These are phyloP conservation scores for Orbilia oligospora DNA, from an alignment of 2,329 filamentous ascomycete species.

Conservation along the genomic window DNA sequence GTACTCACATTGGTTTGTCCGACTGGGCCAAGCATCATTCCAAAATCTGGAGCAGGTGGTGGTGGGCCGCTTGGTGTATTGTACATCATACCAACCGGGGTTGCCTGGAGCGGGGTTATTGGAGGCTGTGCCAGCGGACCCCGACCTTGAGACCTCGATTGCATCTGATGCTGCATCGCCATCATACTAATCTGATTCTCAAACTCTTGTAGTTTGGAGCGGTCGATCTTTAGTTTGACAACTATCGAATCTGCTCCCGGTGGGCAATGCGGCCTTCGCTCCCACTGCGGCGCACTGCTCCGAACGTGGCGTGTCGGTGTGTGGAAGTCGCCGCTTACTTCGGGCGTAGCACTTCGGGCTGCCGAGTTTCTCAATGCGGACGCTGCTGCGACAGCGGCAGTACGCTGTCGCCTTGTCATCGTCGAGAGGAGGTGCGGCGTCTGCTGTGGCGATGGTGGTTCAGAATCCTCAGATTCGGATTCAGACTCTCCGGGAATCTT, in stretches of 20 bases:
- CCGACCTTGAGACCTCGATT: slow-evolving; percentile 27
- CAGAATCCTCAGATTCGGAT: slow-evolving; percentile 85
- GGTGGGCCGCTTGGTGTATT: slow-evolving; percentile 50
- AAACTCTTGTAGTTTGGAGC: slow-evolving; percentile 79
- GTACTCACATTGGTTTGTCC: slow-evolving; percentile 49
- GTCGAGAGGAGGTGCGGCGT: slow-evolving; percentile 61
- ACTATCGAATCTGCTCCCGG: slow-evolving; percentile 72
- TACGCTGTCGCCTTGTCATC: slow-evolving; percentile 63
- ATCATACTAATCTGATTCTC: slow-evolving; percentile 72
- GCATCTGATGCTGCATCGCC: slow-evolving; percentile 41
- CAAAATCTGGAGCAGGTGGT: slow-evolving; percentile 45
- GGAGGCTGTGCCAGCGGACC: slow-evolving; percentile 19
- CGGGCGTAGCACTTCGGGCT: slow-evolving; percentile 89
- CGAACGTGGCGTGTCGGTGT: slow-evolving; percentile 46
- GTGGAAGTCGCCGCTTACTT: slow-evolving; percentile 68
- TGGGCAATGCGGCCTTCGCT: slow-evolving; percentile 62
- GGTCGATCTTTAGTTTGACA: slow-evolving; percentile 81
- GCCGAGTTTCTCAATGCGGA: slow-evolving; percentile 77
- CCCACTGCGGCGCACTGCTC: slow-evolving; percentile 34
- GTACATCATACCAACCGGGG: slow-evolving; percentile 56
- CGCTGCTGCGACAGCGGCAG: slow-evolving; percentile 71
- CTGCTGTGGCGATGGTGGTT: slow-evolving; percentile 63
- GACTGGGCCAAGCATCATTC: slow-evolving; percentile 52
- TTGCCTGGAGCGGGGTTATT: slow-evolving; percentile 38
- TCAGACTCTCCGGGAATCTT: slow-evolving; percentile 89